These are phyloP conservation scores for Cladobotryum protrusum DNA, from an alignment of 2,329 filamentous ascomycete genomes.

Conservation along the genomic window DNA sequence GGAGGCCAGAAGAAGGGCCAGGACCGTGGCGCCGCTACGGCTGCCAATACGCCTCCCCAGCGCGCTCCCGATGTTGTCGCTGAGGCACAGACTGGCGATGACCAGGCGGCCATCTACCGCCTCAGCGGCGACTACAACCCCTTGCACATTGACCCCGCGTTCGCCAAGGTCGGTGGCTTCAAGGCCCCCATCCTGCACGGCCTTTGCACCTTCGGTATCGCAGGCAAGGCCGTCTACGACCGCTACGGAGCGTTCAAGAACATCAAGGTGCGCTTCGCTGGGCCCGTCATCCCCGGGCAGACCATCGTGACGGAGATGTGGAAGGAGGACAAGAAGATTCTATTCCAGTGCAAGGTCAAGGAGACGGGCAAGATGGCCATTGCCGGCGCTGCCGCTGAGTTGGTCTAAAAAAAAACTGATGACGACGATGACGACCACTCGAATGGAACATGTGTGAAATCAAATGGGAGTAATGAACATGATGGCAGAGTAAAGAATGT, in stretches of 20 bases:
- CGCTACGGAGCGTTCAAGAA: conserved; percentile 78
- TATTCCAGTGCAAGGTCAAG: conserved; percentile 85
- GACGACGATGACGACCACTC: background rate
- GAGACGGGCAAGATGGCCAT: conserved; percentile 91
- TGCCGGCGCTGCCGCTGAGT: conserved; percentile 71
- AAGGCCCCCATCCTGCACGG: conserved; percentile 91
- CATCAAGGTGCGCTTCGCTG: conserved; percentile 88
- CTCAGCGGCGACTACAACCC: conserved; percentile 94
- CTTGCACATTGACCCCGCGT: conserved; percentile 88
- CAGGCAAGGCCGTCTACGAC: conserved; percentile 83
- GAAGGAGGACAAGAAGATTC: conserved; percentile 72
- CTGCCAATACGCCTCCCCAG: conserved; percentile 69
- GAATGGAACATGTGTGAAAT: too few species aligned
- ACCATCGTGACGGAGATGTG: conserved; percentile 93
- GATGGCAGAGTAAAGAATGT: background rate
- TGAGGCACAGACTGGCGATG: conserved; percentile 79
- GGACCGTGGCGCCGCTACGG: conserved; percentile 75
- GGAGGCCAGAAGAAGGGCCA: conserved; percentile 71
- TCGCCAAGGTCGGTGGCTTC: conserved; percentile 94
- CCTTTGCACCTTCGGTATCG: conserved; percentile 90
- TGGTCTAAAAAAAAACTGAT: conserved; percentile 34
- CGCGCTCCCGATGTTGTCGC: conserved; percentile 74
- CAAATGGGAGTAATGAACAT: too few species aligned
- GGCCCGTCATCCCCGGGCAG: conserved; percentile 78
- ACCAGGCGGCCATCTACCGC: conserved; percentile 90